phyloP scores from a whole-genome alignment of 441 rosid species.

The Jatropha multifida region DNA sequence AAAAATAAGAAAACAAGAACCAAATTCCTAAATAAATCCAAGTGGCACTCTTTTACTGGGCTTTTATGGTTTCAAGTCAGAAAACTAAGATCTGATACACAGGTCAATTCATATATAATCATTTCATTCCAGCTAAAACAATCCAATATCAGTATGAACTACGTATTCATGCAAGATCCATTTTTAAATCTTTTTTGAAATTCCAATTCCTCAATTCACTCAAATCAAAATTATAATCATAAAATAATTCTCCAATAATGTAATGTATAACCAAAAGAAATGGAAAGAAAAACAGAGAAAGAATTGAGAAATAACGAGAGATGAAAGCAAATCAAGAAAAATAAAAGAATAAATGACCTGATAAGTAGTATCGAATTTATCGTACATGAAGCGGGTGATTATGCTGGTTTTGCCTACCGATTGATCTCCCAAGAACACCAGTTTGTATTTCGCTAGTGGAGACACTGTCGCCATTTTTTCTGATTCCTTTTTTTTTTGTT shows the following conservation, averaged over 20 bases:
- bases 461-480: constrained; percentile 73
- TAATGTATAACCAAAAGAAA: no score
- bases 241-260: background rate
- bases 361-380: constrained; percentile 86
- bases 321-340: background rate
- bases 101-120: no score
- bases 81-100: background rate
- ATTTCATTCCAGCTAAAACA: no score
- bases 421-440: constrained; percentile 85
- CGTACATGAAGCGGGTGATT: constrained; percentile 95
- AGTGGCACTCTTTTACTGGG: background rate
- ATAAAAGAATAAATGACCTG: constrained; percentile 41
- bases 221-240: background rate
- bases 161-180: background rate
- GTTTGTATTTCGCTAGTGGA: constrained; percentile 87
- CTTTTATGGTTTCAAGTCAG: background rate
- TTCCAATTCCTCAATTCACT: background rate
- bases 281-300: no score
- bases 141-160: no score
- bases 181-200: background rate
- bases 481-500: background rate
- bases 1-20: background rate
- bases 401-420: constrained; percentile 90
- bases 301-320: background rate
- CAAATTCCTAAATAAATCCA: constrained; percentile 3